These are phyloP conservation scores for Penicillium sclerotiorum DNA, from an alignment of 2,329 filamentous ascomycete species.

Conservation along the genomic window DNA sequence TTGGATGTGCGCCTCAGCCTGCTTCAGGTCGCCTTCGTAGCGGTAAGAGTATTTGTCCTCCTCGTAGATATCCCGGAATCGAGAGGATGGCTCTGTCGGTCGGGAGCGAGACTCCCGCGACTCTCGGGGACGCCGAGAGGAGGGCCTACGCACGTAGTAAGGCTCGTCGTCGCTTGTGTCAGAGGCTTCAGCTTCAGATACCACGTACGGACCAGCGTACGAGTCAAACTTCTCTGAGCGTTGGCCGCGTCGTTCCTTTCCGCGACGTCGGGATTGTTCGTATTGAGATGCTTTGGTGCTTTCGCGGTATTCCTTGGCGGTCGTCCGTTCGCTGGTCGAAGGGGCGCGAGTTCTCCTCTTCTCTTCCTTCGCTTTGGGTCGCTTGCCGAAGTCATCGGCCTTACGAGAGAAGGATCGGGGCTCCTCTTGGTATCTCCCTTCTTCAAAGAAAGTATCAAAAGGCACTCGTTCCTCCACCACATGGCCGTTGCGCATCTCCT, in stretches of 20 bases:
- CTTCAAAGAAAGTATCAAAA: slow-evolving; percentile 40
- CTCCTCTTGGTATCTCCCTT: slow-evolving; percentile 43
- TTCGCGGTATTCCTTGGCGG: slow-evolving; percentile 33
- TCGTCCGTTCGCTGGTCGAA: slow-evolving; percentile 25
- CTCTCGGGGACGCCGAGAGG: slow-evolving; percentile 25
- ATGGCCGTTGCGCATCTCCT: slow-evolving; percentile 46
- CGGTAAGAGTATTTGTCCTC: slow-evolving; percentile 32
- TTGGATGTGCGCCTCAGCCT: slow-evolving; percentile 43
- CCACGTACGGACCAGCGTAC: slow-evolving; percentile 22
- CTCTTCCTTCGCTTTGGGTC: slow-evolving; percentile 37
- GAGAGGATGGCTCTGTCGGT: slow-evolving; percentile 25
- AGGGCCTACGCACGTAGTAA: slow-evolving; percentile 31
- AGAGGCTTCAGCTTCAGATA: slow-evolving; percentile 34
- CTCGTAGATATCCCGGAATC: slow-evolving; percentile 25
- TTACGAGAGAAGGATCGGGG: slow-evolving; percentile 43
- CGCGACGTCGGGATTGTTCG: slow-evolving; percentile 39
- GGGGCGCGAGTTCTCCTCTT: slow-evolving; percentile 40
- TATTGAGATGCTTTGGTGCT: slow-evolving; percentile 33
- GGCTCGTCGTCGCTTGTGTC: slow-evolving; percentile 20
- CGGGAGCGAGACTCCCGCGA: slow-evolving; percentile 23
- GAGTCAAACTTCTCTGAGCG: slow-evolving; percentile 20
- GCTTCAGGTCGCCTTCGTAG: slow-evolving; percentile 35
- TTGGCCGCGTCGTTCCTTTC: slow-evolving; percentile 39
- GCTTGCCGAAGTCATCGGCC: slow-evolving; percentile 40
- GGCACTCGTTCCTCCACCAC: slow-evolving; percentile 49